These are phyloP conservation scores for Passiflora organensis DNA, from an alignment of 345 rosid genomes.

Conservation along the genomic window DNA sequence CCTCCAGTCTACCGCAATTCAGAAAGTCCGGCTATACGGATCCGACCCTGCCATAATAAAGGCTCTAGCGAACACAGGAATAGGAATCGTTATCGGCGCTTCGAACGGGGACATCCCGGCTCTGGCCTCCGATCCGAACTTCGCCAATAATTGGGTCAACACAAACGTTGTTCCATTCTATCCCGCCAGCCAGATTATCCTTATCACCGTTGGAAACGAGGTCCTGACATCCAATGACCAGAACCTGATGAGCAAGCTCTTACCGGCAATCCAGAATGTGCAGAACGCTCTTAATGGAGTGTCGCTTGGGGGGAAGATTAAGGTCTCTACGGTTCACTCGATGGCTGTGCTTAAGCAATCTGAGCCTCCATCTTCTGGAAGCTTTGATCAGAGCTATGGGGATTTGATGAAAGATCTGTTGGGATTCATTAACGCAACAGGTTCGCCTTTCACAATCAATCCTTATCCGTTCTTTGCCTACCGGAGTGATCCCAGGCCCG, in stretches of 20 bases:
- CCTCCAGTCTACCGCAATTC: constrained; percentile 61
- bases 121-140: constrained; percentile 76
- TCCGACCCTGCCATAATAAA: constrained; percentile 75
- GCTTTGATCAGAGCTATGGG: constrained; percentile 40
- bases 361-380: constrained; percentile 74
- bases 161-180: constrained; percentile 68
- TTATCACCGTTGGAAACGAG: constrained; percentile 91
- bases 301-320: constrained; percentile 60
- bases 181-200: constrained; percentile 77
- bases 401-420: constrained; percentile 64
- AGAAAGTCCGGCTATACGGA: constrained; percentile 74
- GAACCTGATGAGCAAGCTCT: constrained; percentile 48
- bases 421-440: constrained; percentile 55
- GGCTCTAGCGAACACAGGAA: constrained; percentile 69
- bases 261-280: constrained; percentile 78
- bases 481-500: constrained; percentile 63
- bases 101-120: constrained; percentile 69
- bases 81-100: constrained; percentile 75
- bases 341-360: constrained; percentile 62
- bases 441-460: constrained; percentile 74
- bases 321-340: constrained; percentile 76
- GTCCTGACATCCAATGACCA: constrained; percentile 48
- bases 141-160: constrained; percentile 67
- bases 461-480: constrained; percentile 90
- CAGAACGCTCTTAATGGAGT: constrained; percentile 59